Evolutionary conservation across 2,329 filamentous ascomycete genomes (phyloP).

Genomic region (Sporothrix globosa): DNA sequence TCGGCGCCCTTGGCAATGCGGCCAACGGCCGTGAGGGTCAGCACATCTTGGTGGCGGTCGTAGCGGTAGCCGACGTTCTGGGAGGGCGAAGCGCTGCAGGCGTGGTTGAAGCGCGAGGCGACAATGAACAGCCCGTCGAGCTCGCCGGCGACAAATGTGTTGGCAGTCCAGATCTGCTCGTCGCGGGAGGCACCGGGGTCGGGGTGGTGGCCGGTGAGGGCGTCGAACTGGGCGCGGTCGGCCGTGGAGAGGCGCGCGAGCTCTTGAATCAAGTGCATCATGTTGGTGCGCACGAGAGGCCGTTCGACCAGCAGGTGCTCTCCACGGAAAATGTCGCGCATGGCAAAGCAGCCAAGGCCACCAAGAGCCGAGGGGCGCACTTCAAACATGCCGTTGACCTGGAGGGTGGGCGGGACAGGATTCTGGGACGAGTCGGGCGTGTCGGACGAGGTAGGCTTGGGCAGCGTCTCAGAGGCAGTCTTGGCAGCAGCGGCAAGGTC

Average conservation of each 20-base stretch:
- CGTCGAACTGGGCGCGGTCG: slow-evolving; percentile 43
- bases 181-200: slow-evolving; percentile 29
- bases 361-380: slow-evolving; percentile 48
- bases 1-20: slow-evolving; percentile 34
- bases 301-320: slow-evolving; percentile 52
- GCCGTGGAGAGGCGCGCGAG: slow-evolving; percentile 44
- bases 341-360: slow-evolving; percentile 55
- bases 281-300: slow-evolving; percentile 47
- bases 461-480: neutral
- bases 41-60: slow-evolving; percentile 41
- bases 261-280: slow-evolving; percentile 42
- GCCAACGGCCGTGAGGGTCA: slow-evolving; percentile 48
- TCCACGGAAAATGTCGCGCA: slow-evolving; percentile 44
- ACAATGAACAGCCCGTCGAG: slow-evolving; percentile 40
- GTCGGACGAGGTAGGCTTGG: neutral
- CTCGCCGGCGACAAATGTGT: slow-evolving; percentile 36
- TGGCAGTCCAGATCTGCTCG: slow-evolving; percentile 42
- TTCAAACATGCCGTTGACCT: slow-evolving; percentile 47
- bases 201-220: slow-evolving; percentile 44
- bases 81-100: slow-evolving; percentile 47
- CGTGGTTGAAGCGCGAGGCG: slow-evolving; percentile 62
- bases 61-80: slow-evolving; percentile 53
- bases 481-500: neutral
- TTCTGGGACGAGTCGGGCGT: neutral
- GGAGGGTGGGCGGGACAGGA: neutral